Conservation (phyloP, 306 rosid species). For the Mimosa pudica region DNA sequence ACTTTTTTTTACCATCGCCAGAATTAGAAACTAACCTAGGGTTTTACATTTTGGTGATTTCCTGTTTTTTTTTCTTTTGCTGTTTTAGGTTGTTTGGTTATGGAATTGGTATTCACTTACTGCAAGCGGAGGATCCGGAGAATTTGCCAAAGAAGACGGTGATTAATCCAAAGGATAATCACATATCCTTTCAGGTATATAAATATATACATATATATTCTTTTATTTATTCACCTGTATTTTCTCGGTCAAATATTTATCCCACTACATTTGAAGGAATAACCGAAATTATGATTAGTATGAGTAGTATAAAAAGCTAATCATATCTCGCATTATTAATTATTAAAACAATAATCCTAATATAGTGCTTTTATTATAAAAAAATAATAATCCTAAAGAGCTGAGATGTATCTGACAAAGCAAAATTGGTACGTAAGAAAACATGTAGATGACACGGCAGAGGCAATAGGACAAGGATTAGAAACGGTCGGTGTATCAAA, state of each 20-base stretch:
- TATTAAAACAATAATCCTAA: no score
- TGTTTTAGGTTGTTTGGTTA: slow-evolving; percentile 69
- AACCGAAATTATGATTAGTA: slow-evolving; percentile 1
- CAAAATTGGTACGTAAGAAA: slow-evolving; percentile 5
- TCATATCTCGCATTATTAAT: no score
- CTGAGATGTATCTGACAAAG: background rate
- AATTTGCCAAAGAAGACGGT: slow-evolving; percentile 54
- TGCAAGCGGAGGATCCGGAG: slow-evolving; percentile 64
- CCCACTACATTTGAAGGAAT: background rate
- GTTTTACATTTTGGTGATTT: background rate
- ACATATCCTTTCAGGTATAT: slow-evolving; percentile 82
- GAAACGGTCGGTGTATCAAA: background rate
- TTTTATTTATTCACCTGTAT: no score
- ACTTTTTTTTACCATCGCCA: no score
- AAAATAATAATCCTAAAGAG: background rate
- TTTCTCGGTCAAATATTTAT: no score
- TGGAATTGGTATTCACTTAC: slow-evolving; percentile 89
- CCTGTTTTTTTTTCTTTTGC: background rate
- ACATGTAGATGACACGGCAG: background rate
- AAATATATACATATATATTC: no score
- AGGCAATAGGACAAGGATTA: background rate
- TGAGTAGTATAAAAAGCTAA: background rate
- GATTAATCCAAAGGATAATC: slow-evolving; percentile 95
- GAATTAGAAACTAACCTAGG: no score
- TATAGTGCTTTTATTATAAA: no score